Conservation (phyloP, 352 stramenopile genomes). For the Ophiocytium majus region DNA sequence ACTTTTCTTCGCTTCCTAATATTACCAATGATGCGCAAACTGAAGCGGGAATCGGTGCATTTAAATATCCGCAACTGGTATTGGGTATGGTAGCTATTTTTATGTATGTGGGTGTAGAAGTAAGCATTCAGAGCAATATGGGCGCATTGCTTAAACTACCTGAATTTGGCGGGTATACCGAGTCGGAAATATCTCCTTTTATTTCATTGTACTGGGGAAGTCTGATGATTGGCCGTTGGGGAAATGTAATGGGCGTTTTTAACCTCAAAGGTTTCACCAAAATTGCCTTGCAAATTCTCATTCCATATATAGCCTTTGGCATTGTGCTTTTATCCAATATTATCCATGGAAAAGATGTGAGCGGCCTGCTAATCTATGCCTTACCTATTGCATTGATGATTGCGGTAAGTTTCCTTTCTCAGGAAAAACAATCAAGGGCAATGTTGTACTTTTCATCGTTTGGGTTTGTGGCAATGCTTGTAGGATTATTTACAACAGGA, state of each 20-base stretch:
- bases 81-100: conserved; percentile 17
- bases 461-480: background rate
- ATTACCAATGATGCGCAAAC: background rate
- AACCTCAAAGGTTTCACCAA: background rate
- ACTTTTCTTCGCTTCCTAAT: background rate
- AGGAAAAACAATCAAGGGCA: background rate
- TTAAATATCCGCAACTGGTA: background rate
- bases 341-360: background rate
- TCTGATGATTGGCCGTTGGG: background rate
- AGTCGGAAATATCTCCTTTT: background rate
- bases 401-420: background rate
- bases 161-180: background rate
- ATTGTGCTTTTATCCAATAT: background rate
- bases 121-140: background rate
- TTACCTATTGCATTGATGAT: background rate
- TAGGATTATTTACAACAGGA: background rate
- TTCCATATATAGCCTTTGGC: conserved; percentile 1
- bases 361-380: background rate
- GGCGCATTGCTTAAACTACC: background rate
- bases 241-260: background rate
- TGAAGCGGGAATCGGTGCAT: background rate
- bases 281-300: background rate
- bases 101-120: conserved; percentile 6
- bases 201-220: conserved; percentile 1
- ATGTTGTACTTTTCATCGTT: background rate